Evolutionary conservation across 345 rosid species (phyloP).

Genomic region (Gossypium bickii): DNA sequence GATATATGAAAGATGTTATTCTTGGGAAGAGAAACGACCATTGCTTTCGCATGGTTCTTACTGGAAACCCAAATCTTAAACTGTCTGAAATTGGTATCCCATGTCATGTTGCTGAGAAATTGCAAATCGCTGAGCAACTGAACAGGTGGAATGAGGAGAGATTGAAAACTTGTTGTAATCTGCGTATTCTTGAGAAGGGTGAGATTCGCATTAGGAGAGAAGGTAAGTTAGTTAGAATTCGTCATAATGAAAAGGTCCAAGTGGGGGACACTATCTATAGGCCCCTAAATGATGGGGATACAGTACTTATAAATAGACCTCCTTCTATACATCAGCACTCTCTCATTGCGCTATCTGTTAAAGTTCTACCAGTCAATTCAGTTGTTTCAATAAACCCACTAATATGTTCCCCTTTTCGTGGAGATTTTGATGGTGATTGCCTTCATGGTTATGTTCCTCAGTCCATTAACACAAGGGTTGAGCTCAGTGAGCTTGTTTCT

Average conservation of each 20-base stretch:
- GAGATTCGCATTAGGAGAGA: conserved; percentile 56
- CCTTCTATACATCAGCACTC: conserved; percentile 96
- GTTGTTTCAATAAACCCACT: conserved; percentile 85
- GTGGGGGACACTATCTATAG: conserved; percentile 60
- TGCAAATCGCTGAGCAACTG: conserved; percentile 69
- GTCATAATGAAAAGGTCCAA: conserved; percentile 44
- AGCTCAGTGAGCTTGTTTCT: conserved; percentile 79
- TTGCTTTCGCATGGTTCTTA: conserved; percentile 84
- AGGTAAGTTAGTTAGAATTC: conserved; percentile 44
- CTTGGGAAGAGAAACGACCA: conserved; percentile 85
- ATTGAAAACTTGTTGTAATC: conserved; percentile 41
- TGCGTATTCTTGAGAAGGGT: conserved; percentile 56
- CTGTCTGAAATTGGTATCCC: conserved; percentile 87
- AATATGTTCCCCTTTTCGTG: conserved; percentile 81
- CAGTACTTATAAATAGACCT: conserved; percentile 75
- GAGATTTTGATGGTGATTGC: conserved; percentile 97
- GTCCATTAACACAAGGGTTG: conserved; percentile 61
- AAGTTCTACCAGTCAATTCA: conserved; percentile 58
- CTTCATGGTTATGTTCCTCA: conserved; percentile 94
- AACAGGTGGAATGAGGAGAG: conserved; percentile 65
- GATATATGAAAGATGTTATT: conserved; percentile 84
- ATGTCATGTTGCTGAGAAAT: conserved; percentile 59
- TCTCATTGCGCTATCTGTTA: conserved; percentile 68
- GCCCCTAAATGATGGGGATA: conserved; percentile 71
- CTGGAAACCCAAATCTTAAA: conserved; percentile 72